These are phyloP conservation scores for Tuber borchii DNA, from an alignment of 495 filamentous ascomycete genomes.

Conservation along the genomic window DNA sequence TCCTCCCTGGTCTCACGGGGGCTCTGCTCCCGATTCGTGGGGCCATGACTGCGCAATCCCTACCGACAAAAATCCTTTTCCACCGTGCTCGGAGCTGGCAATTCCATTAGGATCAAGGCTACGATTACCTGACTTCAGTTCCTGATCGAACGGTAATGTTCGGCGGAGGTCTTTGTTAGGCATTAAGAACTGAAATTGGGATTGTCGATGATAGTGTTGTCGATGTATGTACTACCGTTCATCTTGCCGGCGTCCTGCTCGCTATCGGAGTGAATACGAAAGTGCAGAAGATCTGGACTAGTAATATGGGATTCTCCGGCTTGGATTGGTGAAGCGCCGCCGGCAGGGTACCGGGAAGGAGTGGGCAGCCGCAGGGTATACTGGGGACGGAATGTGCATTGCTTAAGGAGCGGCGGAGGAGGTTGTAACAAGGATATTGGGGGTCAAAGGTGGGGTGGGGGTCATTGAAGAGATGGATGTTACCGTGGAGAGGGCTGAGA, in stretches of 20 bases:
- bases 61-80: slow-evolving; percentile 16
- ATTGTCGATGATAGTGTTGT: slow-evolving; percentile 42
- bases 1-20: slow-evolving; percentile 47
- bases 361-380: slow-evolving; percentile 49
- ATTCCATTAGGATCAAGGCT: slow-evolving; percentile 41
- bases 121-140: slow-evolving; percentile 31
- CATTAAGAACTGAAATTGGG: slow-evolving; percentile 40
- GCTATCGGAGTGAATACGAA: slow-evolving; percentile 12
- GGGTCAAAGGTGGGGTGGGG: no score
- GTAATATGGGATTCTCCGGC: slow-evolving; percentile 47
- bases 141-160: slow-evolving; percentile 43
- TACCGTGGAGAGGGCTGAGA: slow-evolving; percentile 35
- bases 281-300: slow-evolving; percentile 44
- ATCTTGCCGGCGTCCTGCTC: slow-evolving; percentile 38
- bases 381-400: slow-evolving; percentile 49
- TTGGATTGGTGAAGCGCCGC: slow-evolving; percentile 47
- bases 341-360: slow-evolving; percentile 35
- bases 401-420: slow-evolving; percentile 44
- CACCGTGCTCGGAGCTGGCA: slow-evolving; percentile 40
- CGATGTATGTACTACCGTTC: slow-evolving; percentile 31
- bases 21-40: slow-evolving; percentile 48
- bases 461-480: slow-evolving; percentile 41
- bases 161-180: slow-evolving; percentile 43
- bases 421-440: slow-evolving; percentile 46
- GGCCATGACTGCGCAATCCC: slow-evolving; percentile 48